A percentile compares a stretch with the other conserved stretches of the same genome.
phyloP scores from a whole-genome alignment of 2,329 filamentous ascomycete species.

The Colletotrichum sidae region DNA sequence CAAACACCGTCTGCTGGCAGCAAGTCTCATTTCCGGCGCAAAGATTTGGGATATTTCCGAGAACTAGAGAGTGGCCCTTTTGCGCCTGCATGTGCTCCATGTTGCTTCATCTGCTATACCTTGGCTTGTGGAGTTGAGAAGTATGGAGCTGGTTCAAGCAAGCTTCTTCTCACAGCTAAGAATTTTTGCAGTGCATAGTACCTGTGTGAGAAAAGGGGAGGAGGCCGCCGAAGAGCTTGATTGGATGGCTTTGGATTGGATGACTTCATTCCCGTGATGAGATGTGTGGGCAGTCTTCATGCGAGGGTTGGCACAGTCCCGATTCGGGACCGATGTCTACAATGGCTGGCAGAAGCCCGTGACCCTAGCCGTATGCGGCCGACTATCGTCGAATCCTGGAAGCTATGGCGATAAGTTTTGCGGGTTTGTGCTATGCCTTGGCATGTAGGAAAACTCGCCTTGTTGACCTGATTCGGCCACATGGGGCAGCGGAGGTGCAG shows the following conservation, averaged over 20 bases:
- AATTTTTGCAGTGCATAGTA: background rate
- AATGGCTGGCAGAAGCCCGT: background rate
- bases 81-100: background rate
- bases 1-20: no score
- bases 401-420: background rate
- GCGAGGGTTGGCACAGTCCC: slow-evolving; percentile 4
- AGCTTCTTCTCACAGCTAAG: background rate
- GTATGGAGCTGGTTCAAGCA: background rate
- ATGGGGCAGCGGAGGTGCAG: slow-evolving; percentile 1
- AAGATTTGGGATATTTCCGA: slow-evolving; percentile 17
- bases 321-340: slow-evolving; percentile 7
- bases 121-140: background rate
- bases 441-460: slow-evolving; percentile 4
- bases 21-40: slow-evolving; percentile 1
- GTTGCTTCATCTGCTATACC: background rate
- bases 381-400: background rate
- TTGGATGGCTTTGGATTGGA: background rate
- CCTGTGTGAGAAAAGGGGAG: background rate
- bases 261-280: slow-evolving; percentile 12
- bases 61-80: background rate
- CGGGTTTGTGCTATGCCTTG: background rate
- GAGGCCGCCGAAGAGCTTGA: slow-evolving; percentile 20
- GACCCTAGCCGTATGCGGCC: background rate
- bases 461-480: slow-evolving; percentile 3
- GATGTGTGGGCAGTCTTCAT: slow-evolving; percentile 16